Evolutionary conservation across 2,329 filamentous ascomycete genomes (phyloP).

Genomic region (Didymella keratinophila): DNA sequence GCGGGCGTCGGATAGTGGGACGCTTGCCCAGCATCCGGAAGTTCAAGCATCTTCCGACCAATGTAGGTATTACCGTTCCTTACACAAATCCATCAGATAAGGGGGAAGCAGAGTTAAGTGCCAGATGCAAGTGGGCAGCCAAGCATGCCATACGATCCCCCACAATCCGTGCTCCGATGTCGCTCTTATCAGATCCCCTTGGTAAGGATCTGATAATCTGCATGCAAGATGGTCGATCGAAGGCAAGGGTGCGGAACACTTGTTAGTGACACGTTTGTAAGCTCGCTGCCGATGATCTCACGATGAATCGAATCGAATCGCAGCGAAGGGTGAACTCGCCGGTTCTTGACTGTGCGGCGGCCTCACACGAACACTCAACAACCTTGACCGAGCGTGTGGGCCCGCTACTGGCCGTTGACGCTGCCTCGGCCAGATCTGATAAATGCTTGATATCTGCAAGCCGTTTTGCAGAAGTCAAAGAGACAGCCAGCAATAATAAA

Average conservation of each 20-base stretch:
- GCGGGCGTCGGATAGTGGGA: no score
- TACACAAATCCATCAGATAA: neutral
- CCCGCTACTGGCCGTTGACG: neutral
- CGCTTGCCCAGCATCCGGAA: no score
- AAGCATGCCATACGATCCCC: slow-evolving; percentile 14
- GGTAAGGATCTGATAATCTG: slow-evolving; percentile 13
- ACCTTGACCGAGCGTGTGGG: neutral
- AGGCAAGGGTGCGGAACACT: neutral
- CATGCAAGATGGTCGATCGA: neutral
- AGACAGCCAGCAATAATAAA: neutral
- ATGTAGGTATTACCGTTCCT: no score
- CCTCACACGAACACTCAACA: neutral
- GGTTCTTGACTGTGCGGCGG: neutral
- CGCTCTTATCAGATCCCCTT: slow-evolving; percentile 17
- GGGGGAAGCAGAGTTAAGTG: neutral
- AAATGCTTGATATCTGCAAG: neutral
- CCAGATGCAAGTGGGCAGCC: neutral
- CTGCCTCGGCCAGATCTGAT: neutral
- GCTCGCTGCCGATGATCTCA: slow-evolving; percentile 4
- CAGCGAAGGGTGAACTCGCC: slow-evolving; percentile 1
- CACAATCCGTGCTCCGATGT: slow-evolving; percentile 19
- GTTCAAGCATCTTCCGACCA: no score
- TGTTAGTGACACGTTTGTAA: neutral
- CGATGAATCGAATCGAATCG: neutral
- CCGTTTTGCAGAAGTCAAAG: neutral